phyloP scores from a whole-genome alignment of 306 rosid genomes.

The Pyrus communis region DNA sequence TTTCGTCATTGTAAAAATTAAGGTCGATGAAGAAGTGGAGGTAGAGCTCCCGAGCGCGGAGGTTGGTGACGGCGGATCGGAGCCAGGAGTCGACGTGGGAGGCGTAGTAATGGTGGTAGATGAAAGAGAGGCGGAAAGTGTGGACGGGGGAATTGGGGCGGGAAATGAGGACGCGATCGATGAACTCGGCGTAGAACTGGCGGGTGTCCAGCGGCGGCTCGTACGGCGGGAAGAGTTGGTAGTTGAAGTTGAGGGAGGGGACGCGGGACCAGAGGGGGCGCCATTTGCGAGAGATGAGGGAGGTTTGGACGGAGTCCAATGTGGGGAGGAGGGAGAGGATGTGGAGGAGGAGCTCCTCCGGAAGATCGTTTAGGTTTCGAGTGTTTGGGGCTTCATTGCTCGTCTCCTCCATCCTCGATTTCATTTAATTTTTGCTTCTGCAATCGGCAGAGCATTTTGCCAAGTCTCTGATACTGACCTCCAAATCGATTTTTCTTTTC shows the following conservation, averaged over 20 bases:
- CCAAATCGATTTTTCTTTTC: no score
- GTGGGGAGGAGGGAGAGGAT: not conserved
- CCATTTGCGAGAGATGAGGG: not conserved
- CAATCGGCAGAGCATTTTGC: no score
- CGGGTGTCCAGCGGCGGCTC: not conserved
- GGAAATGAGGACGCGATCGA: not conserved
- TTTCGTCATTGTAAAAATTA: not conserved
- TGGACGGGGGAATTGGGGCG: not conserved
- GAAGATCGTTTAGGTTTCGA: not conserved
- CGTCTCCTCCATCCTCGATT: not conserved
- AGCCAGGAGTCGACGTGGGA: not conserved
- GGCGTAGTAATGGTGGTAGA: not conserved
- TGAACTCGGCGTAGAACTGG: not conserved
- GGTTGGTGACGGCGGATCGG: not conserved
- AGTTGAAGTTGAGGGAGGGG: not conserved
- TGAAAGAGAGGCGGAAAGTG: not conserved
- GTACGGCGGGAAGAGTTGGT: not conserved
- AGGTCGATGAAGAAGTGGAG: slow-evolving; percentile 1
- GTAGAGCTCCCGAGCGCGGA: not conserved
- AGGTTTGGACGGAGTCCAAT: not conserved
- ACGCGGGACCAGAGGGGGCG: not conserved
- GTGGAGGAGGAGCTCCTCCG: not conserved
- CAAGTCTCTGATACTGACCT: no score
- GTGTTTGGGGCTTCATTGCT: not conserved
- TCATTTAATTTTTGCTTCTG: no score